Percentiles rank a stretch among this genome's conserved stretches.
Conservation (phyloP, 2,329 filamentous ascomycete genomes). For the Annulohypoxylon truncatum region DNA sequence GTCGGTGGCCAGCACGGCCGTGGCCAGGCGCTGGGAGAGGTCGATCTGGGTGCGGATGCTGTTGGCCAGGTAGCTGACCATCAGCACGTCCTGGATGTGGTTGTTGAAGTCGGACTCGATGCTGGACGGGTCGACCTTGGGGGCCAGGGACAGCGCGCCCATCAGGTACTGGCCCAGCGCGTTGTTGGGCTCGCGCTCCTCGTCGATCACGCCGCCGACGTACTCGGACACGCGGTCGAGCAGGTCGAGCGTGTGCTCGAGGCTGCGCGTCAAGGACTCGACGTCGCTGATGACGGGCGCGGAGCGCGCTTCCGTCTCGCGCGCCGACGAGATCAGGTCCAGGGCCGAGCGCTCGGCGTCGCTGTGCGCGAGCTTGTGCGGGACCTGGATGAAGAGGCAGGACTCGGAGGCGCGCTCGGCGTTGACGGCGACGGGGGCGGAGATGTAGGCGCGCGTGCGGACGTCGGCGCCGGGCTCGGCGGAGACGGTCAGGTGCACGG, state of each 20-base stretch:
- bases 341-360: slow-evolving; percentile 71
- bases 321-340: slow-evolving; percentile 85
- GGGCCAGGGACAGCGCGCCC: slow-evolving; percentile 90
- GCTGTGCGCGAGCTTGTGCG: slow-evolving; percentile 93
- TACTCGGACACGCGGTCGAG: slow-evolving; percentile 92
- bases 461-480: slow-evolving; percentile 90
- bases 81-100: slow-evolving; percentile 98
- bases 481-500: slow-evolving; percentile 94
- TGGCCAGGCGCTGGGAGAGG: slow-evolving; percentile 92
- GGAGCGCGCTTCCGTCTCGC: slow-evolving; percentile 79
- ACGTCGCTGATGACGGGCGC: slow-evolving; percentile 86
- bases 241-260: slow-evolving; percentile 89
- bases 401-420: slow-evolving; percentile 95
- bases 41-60: slow-evolving; percentile 99
- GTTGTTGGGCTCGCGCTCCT: slow-evolving; percentile 89
- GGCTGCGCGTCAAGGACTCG: slow-evolving; percentile 84
- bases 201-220: slow-evolving; percentile 92
- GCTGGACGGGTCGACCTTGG: slow-evolving; percentile 90
- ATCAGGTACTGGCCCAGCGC: slow-evolving; percentile 95
- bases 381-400: slow-evolving; percentile 97
- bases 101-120: slow-evolving; percentile 99
- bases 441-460: slow-evolving; percentile 93
- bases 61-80: slow-evolving; percentile 98
- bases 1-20: slow-evolving; percentile 69
- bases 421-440: slow-evolving; percentile 92